Conservation (phyloP, 371 early-diverging fungal genomes). For the Mucor saturninus region DNA sequence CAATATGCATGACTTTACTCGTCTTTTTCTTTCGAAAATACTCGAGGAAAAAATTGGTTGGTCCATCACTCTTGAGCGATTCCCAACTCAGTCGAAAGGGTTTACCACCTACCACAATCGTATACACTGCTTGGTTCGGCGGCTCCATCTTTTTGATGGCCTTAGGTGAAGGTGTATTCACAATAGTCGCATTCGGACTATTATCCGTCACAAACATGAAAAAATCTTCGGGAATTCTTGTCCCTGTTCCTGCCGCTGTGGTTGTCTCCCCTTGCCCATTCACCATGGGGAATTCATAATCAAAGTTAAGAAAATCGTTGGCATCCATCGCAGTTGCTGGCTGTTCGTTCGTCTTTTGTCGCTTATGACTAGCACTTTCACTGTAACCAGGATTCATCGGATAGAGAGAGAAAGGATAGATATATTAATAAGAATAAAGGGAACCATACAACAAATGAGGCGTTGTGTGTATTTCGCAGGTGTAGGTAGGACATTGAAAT, state of each 20-base stretch:
- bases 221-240: constrained; percentile 25
- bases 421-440: not conserved
- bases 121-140: constrained; percentile 41
- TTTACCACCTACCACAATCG: constrained; percentile 50
- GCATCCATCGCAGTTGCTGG: not conserved
- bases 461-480: no score
- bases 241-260: not conserved
- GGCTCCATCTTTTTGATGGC: constrained; percentile 15
- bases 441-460: no score
- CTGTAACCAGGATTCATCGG: not conserved
- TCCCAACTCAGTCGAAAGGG: constrained; percentile 52
- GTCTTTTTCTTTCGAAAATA: constrained; percentile 42
- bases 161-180: not conserved
- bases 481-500: no score
- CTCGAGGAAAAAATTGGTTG: constrained; percentile 48
- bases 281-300: constrained; percentile 14
- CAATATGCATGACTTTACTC: constrained; percentile 53
- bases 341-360: constrained; percentile 9
- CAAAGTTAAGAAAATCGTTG: constrained; percentile 23
- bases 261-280: not conserved
- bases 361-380: constrained; percentile 5
- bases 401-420: not conserved
- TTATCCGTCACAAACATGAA: constrained; percentile 26
- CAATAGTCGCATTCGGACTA: not conserved
- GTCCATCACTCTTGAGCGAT: constrained; percentile 56